phyloP scores from a whole-genome alignment of 2,329 filamentous ascomycete genomes.

The Xylaria sp. region DNA sequence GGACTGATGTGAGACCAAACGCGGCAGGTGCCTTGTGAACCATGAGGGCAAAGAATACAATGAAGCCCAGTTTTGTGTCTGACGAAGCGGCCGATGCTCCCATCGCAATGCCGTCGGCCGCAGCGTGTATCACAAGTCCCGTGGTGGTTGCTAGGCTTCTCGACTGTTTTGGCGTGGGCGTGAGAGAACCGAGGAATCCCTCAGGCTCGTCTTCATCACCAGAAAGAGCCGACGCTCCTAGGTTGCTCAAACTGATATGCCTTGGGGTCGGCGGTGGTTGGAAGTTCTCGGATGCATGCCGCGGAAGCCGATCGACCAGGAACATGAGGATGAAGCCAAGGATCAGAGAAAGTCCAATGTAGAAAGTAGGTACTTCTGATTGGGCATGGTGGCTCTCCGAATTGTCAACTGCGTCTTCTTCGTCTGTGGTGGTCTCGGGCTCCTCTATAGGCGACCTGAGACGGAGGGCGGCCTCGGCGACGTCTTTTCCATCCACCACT shows the following conservation, averaged over 20 bases:
- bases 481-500: neutral
- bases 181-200: conserved; percentile 61
- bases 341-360: conserved; percentile 84
- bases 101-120: conserved; percentile 93
- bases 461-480: conserved; percentile 7
- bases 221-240: conserved; percentile 57
- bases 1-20: conserved; percentile 87
- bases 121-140: conserved; percentile 93
- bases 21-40: conserved; percentile 95
- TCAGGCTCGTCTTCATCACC: conserved; percentile 59
- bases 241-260: conserved; percentile 86
- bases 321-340: conserved; percentile 96
- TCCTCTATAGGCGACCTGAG: conserved; percentile 29
- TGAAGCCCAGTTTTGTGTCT: conserved; percentile 77
- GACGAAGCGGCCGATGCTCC: conserved; percentile 81
- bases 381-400: conserved; percentile 39
- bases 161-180: conserved; percentile 59
- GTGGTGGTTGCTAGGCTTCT: conserved; percentile 81
- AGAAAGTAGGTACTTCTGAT: conserved; percentile 64
- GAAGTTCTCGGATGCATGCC: conserved; percentile 68
- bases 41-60: conserved; percentile 96
- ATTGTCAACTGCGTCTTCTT: conserved; percentile 21
- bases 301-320: conserved; percentile 83
- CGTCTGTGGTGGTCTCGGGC: conserved; percentile 15
- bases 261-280: conserved; percentile 69